Evolutionary conservation across 1,284 basidiomycete genomes (phyloP).

Genomic region (Sporisorium exsertum): DNA sequence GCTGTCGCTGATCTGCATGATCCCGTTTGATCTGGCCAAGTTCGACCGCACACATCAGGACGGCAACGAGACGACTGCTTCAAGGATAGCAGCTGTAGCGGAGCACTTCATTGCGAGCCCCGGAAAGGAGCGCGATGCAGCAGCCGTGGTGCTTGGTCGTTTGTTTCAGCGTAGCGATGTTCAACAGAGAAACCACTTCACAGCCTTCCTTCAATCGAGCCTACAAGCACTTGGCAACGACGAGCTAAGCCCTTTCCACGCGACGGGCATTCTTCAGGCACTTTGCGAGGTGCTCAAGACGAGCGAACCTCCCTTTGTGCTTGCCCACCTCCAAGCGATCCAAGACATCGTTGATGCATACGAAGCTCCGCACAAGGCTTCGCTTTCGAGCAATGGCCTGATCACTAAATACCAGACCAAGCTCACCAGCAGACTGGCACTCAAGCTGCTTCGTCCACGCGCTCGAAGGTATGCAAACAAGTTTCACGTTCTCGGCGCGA

Average conservation of each 20-base stretch:
- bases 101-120: constrained; percentile 77
- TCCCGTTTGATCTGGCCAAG: constrained; percentile 89
- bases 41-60: constrained; percentile 76
- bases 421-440: constrained; percentile 58
- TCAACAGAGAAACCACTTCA: constrained; percentile 17
- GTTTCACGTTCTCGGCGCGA: constrained; percentile 19
- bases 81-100: constrained; percentile 75
- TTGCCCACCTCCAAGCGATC: constrained; percentile 30
- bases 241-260: constrained; percentile 48
- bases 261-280: constrained; percentile 79
- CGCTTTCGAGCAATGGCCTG: constrained; percentile 40
- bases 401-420: constrained; percentile 63
- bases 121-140: constrained; percentile 83
- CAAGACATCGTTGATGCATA: constrained; percentile 54
- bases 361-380: constrained; percentile 67
- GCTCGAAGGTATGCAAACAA: constrained; percentile 27
- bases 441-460: constrained; percentile 57
- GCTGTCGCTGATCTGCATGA: constrained; percentile 91
- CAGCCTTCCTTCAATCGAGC: constrained; percentile 20
- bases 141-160: constrained; percentile 79
- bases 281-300: constrained; percentile 80
- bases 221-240: constrained; percentile 9
- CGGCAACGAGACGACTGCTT: constrained; percentile 70
- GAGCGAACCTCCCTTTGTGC: constrained; percentile 62
- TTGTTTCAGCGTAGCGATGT: constrained; percentile 77